Evolutionary conservation across 352 stramenopile genomes (phyloP).

Genomic region (Phytophthora aleatoria): DNA sequence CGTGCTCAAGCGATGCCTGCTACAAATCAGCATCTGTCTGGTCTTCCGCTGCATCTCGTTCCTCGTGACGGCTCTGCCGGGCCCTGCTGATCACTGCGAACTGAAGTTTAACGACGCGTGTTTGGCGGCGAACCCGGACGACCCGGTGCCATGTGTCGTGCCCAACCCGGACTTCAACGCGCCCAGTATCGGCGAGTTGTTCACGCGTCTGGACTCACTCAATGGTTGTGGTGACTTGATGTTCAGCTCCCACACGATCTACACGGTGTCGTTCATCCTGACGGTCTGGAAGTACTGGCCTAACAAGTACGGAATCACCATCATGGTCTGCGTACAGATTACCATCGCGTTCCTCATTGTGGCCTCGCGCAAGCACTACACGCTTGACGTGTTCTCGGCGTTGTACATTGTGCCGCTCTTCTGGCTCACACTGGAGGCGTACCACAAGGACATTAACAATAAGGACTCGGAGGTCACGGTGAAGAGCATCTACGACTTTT

Average conservation of each 20-base stretch:
- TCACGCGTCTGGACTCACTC: slow-evolving; percentile 78
- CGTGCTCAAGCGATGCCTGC: slow-evolving; percentile 78
- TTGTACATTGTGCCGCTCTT: slow-evolving; percentile 90
- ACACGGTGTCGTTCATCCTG: slow-evolving; percentile 89
- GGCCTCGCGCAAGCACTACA: slow-evolving; percentile 91
- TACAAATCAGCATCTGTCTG: slow-evolving; percentile 81
- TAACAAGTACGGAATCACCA: slow-evolving; percentile 70
- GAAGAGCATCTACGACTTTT: slow-evolving; percentile 74
- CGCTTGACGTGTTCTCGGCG: slow-evolving; percentile 87
- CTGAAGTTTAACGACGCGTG: slow-evolving; percentile 75
- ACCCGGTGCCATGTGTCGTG: slow-evolving; percentile 58
- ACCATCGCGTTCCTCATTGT: slow-evolving; percentile 90
- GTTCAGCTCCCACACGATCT: slow-evolving; percentile 94
- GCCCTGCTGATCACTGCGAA: slow-evolving; percentile 70
- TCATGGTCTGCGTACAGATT: slow-evolving; percentile 82
- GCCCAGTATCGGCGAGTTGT: slow-evolving; percentile 51
- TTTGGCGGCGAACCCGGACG: slow-evolving; percentile 51
- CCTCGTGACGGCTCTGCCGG: slow-evolving; percentile 75
- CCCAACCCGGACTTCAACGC: slow-evolving; percentile 80
- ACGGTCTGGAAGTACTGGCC: slow-evolving; percentile 89
- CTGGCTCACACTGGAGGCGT: slow-evolving; percentile 82
- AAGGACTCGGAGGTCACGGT: slow-evolving; percentile 70
- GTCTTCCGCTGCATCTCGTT: slow-evolving; percentile 81
- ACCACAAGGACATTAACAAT: slow-evolving; percentile 83
- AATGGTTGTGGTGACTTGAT: slow-evolving; percentile 92